A percentile compares a stretch with the other conserved stretches of the same genome.
phyloP scores from a whole-genome alignment of 192 early-diverging fungal species.

The Coemansia sp. region DNA sequence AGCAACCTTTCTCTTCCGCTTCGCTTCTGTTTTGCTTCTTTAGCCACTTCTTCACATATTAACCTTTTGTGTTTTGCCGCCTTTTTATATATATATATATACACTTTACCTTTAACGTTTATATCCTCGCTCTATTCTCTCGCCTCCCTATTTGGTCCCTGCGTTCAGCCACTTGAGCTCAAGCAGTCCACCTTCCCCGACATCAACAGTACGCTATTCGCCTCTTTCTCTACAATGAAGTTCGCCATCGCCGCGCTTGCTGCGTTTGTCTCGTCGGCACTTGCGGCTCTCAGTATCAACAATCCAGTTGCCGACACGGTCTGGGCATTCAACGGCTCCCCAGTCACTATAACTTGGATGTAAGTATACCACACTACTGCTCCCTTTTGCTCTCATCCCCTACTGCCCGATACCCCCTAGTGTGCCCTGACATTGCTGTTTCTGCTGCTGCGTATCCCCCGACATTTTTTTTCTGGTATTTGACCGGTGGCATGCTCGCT shows the following conservation, averaged over 20 bases:
- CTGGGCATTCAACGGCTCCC: slow-evolving; percentile 24
- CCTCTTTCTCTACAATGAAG: slow-evolving; percentile 30
- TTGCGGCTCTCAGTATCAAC: slow-evolving; percentile 49
- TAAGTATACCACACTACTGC: slow-evolving; percentile 26
- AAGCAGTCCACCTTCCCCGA: slow-evolving; percentile 6
- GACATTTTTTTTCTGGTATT: neutral
- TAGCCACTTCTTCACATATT: neutral
- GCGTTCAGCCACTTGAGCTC: slow-evolving; percentile 6
- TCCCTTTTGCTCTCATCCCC: neutral
- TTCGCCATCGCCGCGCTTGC: slow-evolving; percentile 28
- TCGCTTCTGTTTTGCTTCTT: slow-evolving; percentile 5
- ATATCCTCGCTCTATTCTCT: neutral
- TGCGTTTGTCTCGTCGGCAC: slow-evolving; percentile 34
- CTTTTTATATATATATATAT: neutral
- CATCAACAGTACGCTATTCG: neutral
- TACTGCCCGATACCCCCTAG: neutral
- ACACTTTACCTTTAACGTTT: neutral
- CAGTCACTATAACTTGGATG: slow-evolving; percentile 46
- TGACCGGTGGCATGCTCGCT: neutral
- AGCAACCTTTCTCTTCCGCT: slow-evolving; percentile 3
- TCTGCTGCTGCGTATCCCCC: neutral
- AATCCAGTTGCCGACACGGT: slow-evolving; percentile 43
- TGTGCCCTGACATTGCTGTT: neutral
- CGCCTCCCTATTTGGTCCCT: slow-evolving; percentile 4
- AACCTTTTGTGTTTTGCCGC: neutral